Base-by-base conservation (phyloP, 495 filamentous ascomycete species). In the Talaromyces wortmannii region DNA sequence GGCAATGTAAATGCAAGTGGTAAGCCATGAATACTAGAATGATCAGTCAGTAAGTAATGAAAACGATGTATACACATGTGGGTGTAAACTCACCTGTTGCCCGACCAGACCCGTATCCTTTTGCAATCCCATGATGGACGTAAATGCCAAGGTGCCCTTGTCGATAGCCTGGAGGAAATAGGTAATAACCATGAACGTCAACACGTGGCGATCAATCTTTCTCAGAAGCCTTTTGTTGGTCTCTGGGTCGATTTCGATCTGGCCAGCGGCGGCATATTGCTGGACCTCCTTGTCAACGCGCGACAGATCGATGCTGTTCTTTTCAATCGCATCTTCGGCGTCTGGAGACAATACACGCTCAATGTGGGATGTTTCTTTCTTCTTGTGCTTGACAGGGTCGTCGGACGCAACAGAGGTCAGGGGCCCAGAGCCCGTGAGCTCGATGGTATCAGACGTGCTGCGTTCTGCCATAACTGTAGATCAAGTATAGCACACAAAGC, bases 111-210 rank as follows among this genome's bases (percentile, higher is more conserved):
- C 58, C 0, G 79, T 77, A 60, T 89, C 83, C 8, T 70, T 63
- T 2, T 72, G 68, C 33, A 89, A 79, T 3, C 82, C 83, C 85
- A 89, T 88, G 49, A 87, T 86, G 15, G 84, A 83, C 5, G 85
- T 76, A 61, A 87, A 88, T 4, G 80, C 82, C 71, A 89, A 63
- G 1, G 83, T 87, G 7, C 84, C 85, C 67, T 89, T 88, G 59
- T 87, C 84, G 31, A 89, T 73, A n/a, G 85, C 83, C 52, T 89
- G 86, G 3, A 88, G 66, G 60, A 89, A 89, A 64, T 89, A 89
- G 1, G 72, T 75, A 36, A 55, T 50, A 43, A 75, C 69, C 71
- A 75, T 74, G 44, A 79, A 65, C 0, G 79, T 73, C 65, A 83
- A 69, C 16, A 84, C 58, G 48, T 78, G 74, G 17, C 67, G 64